Conservation (phyloP, 2,329 filamentous ascomycete genomes). For the Diaporthe sp. region DNA sequence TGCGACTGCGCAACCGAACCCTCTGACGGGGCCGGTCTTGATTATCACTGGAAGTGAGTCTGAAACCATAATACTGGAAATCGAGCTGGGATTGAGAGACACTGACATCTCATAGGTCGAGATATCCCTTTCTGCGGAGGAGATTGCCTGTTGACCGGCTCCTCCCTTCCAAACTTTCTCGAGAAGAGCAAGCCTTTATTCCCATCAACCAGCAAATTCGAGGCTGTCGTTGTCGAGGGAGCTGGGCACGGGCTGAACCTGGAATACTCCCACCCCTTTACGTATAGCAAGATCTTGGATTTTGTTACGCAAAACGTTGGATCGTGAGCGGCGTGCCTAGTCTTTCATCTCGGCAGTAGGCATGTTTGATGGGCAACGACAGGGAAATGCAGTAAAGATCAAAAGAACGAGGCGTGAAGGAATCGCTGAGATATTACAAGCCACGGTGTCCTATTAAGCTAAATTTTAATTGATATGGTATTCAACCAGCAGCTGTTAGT, state of each 20-base stretch:
- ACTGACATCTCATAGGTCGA: slow-evolving; percentile 50
- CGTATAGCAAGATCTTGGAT: slow-evolving; percentile 37
- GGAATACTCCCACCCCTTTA: slow-evolving; percentile 41
- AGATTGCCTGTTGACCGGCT: slow-evolving; percentile 65
- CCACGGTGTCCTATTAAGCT: too few relatives aligned
- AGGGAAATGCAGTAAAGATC: too few relatives aligned
- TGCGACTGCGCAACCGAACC: slow-evolving; percentile 50
- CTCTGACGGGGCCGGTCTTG: slow-evolving; percentile 68
- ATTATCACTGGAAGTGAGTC: slow-evolving; percentile 69
- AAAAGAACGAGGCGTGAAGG: too few relatives aligned
- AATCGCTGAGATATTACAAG: too few relatives aligned
- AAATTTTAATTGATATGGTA: too few relatives aligned
- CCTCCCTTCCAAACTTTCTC: slow-evolving; percentile 58
- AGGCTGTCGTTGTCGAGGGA: slow-evolving; percentile 66
- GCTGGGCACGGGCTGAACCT: slow-evolving; percentile 67
- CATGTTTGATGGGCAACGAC: too few relatives aligned
- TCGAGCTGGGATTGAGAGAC: neutral
- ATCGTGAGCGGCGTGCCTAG: neutral
- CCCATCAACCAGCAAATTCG: slow-evolving; percentile 61
- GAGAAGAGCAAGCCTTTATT: slow-evolving; percentile 58
- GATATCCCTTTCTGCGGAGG: slow-evolving; percentile 74
- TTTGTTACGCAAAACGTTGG: slow-evolving; percentile 37
- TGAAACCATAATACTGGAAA: neutral
- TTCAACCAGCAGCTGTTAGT: too few relatives aligned
- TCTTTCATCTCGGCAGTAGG: neutral